phyloP scores from a whole-genome alignment of 2,329 filamentous ascomycete species.

The Gaeumannomyces tritici region DNA sequence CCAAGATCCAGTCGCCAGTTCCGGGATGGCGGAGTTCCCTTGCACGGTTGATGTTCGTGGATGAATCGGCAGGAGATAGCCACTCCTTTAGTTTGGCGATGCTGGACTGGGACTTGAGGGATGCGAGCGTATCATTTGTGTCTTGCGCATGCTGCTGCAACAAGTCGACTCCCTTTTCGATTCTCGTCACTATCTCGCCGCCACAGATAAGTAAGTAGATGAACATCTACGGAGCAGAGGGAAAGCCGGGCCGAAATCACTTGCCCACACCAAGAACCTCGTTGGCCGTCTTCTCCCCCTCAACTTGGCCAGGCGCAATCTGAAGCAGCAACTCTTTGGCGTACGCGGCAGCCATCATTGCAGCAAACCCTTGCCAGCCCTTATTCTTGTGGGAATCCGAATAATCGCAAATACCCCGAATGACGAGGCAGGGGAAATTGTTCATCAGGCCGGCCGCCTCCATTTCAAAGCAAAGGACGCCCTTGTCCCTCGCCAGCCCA shows the following conservation, averaged over 20 bases:
- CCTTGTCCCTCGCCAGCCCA: constrained; percentile 10
- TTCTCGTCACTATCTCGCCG: too few relatives aligned
- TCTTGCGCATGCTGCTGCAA: neutral
- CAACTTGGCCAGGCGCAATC: neutral
- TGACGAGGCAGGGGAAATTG: constrained; percentile 16
- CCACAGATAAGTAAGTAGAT: too few relatives aligned
- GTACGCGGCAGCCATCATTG: constrained; percentile 15
- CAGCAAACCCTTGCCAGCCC: constrained; percentile 15
- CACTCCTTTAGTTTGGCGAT: neutral
- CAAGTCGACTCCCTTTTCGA: too few relatives aligned
- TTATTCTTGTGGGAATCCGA: constrained; percentile 17
- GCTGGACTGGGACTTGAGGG: too few relatives aligned
- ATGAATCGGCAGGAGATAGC: neutral
- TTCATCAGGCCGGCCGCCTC: constrained; percentile 20
- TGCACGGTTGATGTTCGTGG: neutral
- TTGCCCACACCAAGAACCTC: neutral
- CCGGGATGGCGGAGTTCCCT: neutral
- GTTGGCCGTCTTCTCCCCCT: neutral
- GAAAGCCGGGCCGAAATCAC: too few relatives aligned
- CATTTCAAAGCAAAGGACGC: constrained; percentile 23
- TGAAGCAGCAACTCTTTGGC: constrained; percentile 7
- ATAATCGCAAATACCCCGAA: constrained; percentile 23
- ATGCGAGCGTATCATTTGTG: neutral
- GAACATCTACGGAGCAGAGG: too few relatives aligned
- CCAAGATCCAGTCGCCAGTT: neutral